Percentiles rank a stretch among this genome's conserved stretches.
These are phyloP conservation scores for Eimeria acervulina DNA, from an alignment of 169 alveolate species.

Conservation along the genomic window DNA sequence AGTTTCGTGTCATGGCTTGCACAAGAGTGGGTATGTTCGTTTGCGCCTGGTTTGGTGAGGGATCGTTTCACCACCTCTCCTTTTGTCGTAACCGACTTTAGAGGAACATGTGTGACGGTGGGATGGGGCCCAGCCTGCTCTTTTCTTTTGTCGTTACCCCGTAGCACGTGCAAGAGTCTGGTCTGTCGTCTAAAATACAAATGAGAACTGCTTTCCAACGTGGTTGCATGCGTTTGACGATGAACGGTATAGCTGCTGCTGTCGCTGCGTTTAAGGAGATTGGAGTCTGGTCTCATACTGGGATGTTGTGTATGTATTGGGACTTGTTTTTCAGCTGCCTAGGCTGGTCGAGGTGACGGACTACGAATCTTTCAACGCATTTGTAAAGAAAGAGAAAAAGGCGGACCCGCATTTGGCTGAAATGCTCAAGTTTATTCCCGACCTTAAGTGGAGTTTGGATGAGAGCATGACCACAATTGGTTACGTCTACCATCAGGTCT, in stretches of 20 bases:
- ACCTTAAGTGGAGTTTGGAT: slow-evolving; percentile 69
- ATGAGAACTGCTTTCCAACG: not conserved
- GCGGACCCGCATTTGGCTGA: slow-evolving; percentile 74
- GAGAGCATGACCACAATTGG: slow-evolving; percentile 60
- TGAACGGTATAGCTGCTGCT: not conserved
- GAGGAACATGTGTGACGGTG: no score
- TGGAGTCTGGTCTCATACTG: not conserved
- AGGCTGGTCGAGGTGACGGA: slow-evolving; percentile 66
- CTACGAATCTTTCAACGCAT: slow-evolving; percentile 63
- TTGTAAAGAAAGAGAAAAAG: slow-evolving; percentile 51
- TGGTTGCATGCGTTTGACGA: not conserved
- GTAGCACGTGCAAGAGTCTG: not conserved
- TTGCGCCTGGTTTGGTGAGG: not conserved
- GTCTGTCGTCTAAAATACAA: not conserved
- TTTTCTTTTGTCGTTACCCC: not conserved
- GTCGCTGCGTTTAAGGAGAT: not conserved
- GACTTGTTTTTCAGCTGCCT: slow-evolving; percentile 35
- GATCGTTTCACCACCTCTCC: not conserved
- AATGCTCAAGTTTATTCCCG: slow-evolving; percentile 77
- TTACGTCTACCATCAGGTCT: slow-evolving; percentile 75
- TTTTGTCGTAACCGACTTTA: not conserved
- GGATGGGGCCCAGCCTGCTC: not conserved
- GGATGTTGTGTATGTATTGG: not conserved
- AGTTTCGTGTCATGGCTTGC: not conserved
- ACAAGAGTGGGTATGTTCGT: not conserved